Evolutionary conservation across 202 grass and related monocot genomes (phyloP).

Genomic region (Hordeum pubiflorum): DNA sequence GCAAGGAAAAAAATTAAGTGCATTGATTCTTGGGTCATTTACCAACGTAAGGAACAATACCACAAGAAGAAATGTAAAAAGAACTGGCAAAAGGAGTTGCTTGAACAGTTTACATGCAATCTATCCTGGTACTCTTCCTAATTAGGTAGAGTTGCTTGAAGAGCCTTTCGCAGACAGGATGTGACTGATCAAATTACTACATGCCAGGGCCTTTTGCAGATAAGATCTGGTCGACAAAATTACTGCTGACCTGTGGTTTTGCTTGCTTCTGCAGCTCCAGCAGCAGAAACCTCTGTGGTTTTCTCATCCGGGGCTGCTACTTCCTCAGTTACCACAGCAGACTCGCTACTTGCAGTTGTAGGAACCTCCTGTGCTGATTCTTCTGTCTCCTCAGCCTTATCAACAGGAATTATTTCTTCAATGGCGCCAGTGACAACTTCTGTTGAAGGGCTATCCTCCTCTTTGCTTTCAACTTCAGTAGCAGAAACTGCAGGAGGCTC

Average conservation of each 20-base stretch:
- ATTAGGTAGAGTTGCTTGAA: constrained; percentile 18
- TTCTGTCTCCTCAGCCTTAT: constrained; percentile 26
- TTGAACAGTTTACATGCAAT: constrained; percentile 34
- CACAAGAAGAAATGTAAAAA: neutral
- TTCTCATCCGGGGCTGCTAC: constrained; percentile 10
- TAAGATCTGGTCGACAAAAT: constrained; percentile 27
- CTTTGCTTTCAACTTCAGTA: constrained; percentile 14
- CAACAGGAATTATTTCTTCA: constrained; percentile 9
- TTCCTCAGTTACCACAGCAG: constrained; percentile 10
- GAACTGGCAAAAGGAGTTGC: neutral
- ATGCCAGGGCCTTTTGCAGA: constrained; percentile 23
- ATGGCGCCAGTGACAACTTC: constrained; percentile 2
- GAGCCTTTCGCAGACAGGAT: constrained; percentile 28
- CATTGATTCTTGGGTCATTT: constrained; percentile 5
- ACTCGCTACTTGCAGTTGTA: constrained; percentile 24
- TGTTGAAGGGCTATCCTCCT: constrained; percentile 12
- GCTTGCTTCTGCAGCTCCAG: constrained; percentile 37
- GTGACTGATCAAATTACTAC: constrained; percentile 28
- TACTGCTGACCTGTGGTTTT: constrained; percentile 58
- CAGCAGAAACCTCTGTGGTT: constrained; percentile 23
- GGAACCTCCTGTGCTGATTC: constrained; percentile 32
- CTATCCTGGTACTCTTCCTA: constrained; percentile 27
- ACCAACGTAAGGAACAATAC: neutral
- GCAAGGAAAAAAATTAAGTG: neutral
- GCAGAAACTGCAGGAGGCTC: constrained; percentile 15